Evolutionary conservation across 345 rosid species (phyloP).

Genomic region (Conringia planisiliqua): DNA sequence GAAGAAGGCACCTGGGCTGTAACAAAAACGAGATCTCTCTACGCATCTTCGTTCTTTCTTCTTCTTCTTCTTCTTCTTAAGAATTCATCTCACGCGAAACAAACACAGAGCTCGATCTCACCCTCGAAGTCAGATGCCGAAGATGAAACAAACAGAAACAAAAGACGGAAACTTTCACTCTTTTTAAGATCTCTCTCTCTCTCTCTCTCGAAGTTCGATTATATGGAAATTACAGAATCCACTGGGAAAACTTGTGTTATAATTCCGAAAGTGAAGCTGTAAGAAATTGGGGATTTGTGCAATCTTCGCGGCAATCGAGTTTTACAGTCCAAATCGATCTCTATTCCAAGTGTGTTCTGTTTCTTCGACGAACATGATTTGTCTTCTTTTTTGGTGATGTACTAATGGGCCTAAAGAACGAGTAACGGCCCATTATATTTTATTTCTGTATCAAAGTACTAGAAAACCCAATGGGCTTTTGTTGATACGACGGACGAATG

Average conservation of each 20-base stretch:
- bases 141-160: background rate
- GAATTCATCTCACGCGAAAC: slow-evolving; percentile 14
- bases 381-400: background rate
- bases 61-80: slow-evolving; percentile 11
- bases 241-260: background rate
- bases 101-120: slow-evolving; percentile 11
- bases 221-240: background rate
- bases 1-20: slow-evolving; percentile 60
- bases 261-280: background rate
- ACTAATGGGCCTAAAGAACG: slow-evolving; percentile 1
- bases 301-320: slow-evolving; percentile 23
- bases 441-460: background rate
- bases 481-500: background rate
- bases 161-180: background rate
- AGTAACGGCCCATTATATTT: background rate
- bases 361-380: background rate
- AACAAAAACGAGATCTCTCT: slow-evolving; percentile 57
- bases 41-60: slow-evolving; percentile 39
- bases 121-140: slow-evolving; percentile 1
- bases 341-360: background rate
- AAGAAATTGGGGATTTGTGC: background rate
- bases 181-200: slow-evolving; percentile 11
- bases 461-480: background rate
- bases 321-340: slow-evolving; percentile 19
- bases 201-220: background rate